Base-by-base conservation (phyloP, 805 yeast species). In the Ogataea corticis region DNA sequence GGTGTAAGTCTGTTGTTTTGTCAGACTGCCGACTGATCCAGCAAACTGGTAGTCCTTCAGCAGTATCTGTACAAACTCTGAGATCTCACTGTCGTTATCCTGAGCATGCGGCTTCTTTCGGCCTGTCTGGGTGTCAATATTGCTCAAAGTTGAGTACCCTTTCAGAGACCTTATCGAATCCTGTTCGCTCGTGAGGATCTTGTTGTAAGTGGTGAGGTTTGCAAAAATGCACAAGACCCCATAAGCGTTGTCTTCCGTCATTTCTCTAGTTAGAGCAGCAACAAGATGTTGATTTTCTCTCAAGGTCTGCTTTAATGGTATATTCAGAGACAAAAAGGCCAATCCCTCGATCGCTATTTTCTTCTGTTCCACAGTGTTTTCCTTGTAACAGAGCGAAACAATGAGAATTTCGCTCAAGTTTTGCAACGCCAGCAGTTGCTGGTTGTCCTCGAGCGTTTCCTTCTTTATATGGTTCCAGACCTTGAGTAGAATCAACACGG, bases 381-480 rank as follows among this genome's bases (percentile, higher is more conserved):
- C 15, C 23, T 13, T 13, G 7, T 10, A 18, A 16, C 32, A 62
- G 25, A 21, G 25, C 9, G 25, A 21, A 9, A 9, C 67, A 30
- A 62, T 61, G 13, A 59, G 42, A 4, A 54, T 39, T 9, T 47
- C 48, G 58, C 69, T 54, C 56, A 68, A 56, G 13, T 62, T 56
- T 16, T 66, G 57, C 17, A 76, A 48, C 2, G 68, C 61, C 12
- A 68, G 57, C 3, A 72, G 39, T 6, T 59, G 56, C 11, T 58
- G 37, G 21, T 59, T 52, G n/a, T 62, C 66, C 28, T 56, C 46
- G 4, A 63, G 23, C 7, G 46, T 19, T 28, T 61, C 64, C 18
- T 70, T 59, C 33, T 72, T 68, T 0, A 76, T 61, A 44, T 74
- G 70, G 41, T 74, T 73, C 86, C 86, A 82, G 2, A 80, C 61